Conservation (phyloP, 352 stramenopile genomes). For the Globisporangium apiculatum region DNA sequence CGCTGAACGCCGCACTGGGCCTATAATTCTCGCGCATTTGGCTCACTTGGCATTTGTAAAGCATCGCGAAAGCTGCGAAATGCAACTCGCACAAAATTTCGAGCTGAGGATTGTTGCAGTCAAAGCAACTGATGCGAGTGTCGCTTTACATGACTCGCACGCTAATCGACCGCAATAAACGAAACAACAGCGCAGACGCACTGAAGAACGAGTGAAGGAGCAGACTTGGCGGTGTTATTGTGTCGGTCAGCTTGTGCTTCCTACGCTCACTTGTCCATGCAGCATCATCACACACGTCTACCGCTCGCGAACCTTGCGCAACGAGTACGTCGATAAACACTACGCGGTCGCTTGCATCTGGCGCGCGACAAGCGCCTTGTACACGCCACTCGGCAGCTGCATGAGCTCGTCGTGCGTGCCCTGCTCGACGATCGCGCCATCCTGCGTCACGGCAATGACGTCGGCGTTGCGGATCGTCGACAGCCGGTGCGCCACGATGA, state of each 20-base stretch:
- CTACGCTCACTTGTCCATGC: not conserved
- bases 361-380: conserved; percentile 15
- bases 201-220: too few relatives aligned
- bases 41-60: conserved; percentile 3
- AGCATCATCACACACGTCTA: not conserved
- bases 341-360: conserved; percentile 2
- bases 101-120: too few relatives aligned
- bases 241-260: not conserved
- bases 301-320: not conserved
- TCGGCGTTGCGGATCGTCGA: conserved; percentile 53
- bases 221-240: too few relatives aligned
- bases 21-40: not conserved
- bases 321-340: not conserved
- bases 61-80: not conserved
- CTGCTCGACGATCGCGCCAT: conserved; percentile 34
- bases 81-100: too few relatives aligned
- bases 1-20: not conserved
- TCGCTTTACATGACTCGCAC: too few relatives aligned
- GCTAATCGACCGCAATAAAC: too few relatives aligned
- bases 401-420: conserved; percentile 33
- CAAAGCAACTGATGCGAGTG: too few relatives aligned
- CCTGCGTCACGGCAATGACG: conserved; percentile 39
- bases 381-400: conserved; percentile 13
- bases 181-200: too few relatives aligned
- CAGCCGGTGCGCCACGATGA: conserved; percentile 87